Conservation (phyloP, 768 basidiomycete species). For the Russula ochroleuca region DNA sequence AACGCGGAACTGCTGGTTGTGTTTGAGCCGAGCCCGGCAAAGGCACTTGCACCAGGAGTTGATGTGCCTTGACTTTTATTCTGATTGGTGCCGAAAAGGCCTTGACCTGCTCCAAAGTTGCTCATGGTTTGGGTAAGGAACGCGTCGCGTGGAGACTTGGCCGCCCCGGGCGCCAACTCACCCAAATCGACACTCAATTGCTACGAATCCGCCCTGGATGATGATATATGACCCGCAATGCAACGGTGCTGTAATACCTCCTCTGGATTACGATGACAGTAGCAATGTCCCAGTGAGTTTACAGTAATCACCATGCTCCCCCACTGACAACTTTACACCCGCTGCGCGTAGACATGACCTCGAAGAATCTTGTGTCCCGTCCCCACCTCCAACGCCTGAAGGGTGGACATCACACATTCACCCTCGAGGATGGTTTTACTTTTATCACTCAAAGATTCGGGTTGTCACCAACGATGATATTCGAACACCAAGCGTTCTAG, state of each 20-base stretch:
- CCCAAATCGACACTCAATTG: too few species aligned
- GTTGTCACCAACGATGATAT: slow-evolving; percentile 51
- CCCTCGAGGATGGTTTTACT: slow-evolving; percentile 50
- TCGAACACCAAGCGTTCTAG: slow-evolving; percentile 37
- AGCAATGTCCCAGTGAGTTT: slow-evolving; percentile 6
- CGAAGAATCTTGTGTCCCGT: background rate
- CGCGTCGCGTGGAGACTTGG: slow-evolving; percentile 3
- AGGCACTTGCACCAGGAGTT: slow-evolving; percentile 8
- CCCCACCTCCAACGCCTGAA: background rate
- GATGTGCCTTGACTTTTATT: slow-evolving; percentile 23
- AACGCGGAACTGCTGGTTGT: slow-evolving; percentile 21
- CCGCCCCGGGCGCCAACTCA: background rate
- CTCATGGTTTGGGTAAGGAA: slow-evolving; percentile 17
- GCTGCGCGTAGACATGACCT: background rate
- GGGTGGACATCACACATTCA: slow-evolving; percentile 36
- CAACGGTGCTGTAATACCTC: background rate
- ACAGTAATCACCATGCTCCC: background rate
- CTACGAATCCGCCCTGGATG: too few species aligned
- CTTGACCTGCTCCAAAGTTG: slow-evolving; percentile 18
- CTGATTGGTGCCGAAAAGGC: slow-evolving; percentile 18
- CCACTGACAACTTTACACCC: background rate
- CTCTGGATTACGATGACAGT: background rate
- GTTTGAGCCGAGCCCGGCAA: slow-evolving; percentile 27
- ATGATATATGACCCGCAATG: slow-evolving; percentile 1
- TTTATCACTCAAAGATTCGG: slow-evolving; percentile 39